phyloP scores from a whole-genome alignment of 1,284 basidiomycete species.

The Cutaneotrichosporon arboriforme region DNA sequence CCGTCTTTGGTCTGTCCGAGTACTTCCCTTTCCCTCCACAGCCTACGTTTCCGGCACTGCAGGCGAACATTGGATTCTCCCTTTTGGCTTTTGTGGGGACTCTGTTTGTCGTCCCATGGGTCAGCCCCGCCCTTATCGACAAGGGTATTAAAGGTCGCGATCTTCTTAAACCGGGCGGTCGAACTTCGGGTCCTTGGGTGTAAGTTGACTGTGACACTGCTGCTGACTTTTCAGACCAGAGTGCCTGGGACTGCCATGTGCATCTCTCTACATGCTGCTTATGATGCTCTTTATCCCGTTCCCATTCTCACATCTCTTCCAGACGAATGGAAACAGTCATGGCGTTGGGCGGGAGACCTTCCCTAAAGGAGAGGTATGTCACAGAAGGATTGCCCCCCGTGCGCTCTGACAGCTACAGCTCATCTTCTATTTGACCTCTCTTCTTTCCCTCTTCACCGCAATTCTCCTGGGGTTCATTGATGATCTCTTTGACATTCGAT shows the following conservation, averaged over 20 bases:
- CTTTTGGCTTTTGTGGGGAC: slow-evolving; percentile 70
- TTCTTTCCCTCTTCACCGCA: slow-evolving; percentile 84
- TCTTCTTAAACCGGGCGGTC: slow-evolving; percentile 60
- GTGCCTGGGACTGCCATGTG: slow-evolving; percentile 83
- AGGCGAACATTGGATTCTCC: slow-evolving; percentile 69
- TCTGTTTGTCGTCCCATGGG: slow-evolving; percentile 65
- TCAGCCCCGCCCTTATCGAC: slow-evolving; percentile 66
- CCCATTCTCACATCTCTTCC: slow-evolving; percentile 69
- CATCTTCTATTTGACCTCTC: slow-evolving; percentile 83
- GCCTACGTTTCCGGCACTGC: slow-evolving; percentile 43
- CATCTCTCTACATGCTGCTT: slow-evolving; percentile 77
- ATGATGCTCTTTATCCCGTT: slow-evolving; percentile 85
- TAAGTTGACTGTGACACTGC: slow-evolving; percentile 48
- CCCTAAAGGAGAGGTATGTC: slow-evolving; percentile 74
- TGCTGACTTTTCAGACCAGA: slow-evolving; percentile 64
- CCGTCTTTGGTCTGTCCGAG: slow-evolving; percentile 26
- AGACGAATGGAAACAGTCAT: neutral
- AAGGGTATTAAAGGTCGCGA: slow-evolving; percentile 75
- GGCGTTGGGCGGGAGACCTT: slow-evolving; percentile 54
- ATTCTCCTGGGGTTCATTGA: slow-evolving; percentile 93
- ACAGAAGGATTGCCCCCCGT: neutral
- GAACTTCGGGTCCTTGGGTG: slow-evolving; percentile 56
- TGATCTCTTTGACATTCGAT: slow-evolving; percentile 97
- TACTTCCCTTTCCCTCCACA: slow-evolving; percentile 30
- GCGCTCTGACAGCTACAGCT: slow-evolving; percentile 54